phyloP scores from a whole-genome alignment of 495 filamentous ascomycete genomes.

The Saxophila tyrrhenica region DNA sequence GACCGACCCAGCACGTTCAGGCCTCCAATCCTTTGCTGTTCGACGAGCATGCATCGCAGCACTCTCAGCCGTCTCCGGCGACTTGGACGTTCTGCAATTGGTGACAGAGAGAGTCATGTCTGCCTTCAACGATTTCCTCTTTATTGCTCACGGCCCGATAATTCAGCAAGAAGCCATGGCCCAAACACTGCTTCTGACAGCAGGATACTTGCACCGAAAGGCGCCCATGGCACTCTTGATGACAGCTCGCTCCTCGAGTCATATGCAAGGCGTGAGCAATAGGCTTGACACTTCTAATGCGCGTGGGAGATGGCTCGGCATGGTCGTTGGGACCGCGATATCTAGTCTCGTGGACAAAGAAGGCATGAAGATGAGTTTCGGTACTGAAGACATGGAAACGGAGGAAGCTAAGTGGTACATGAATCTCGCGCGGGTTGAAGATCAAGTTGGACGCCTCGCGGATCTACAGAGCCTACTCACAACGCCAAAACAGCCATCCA shows the following conservation, averaged over 20 bases:
- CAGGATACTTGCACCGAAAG: slow-evolving; percentile 60
- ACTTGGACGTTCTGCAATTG: slow-evolving; percentile 32
- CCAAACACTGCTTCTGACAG: slow-evolving; percentile 65
- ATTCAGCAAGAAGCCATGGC: slow-evolving; percentile 84
- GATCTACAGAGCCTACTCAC: slow-evolving; percentile 26
- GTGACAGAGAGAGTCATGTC: slow-evolving; percentile 46
- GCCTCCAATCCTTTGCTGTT: slow-evolving; percentile 1
- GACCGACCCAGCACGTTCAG: neutral
- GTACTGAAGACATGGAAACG: slow-evolving; percentile 64
- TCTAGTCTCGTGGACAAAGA: slow-evolving; percentile 70
- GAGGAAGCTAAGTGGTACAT: slow-evolving; percentile 71
- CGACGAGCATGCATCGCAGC: slow-evolving; percentile 6
- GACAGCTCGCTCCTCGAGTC: slow-evolving; percentile 56
- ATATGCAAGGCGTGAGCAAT: slow-evolving; percentile 74
- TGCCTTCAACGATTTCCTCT: slow-evolving; percentile 75
- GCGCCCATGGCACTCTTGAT: slow-evolving; percentile 48
- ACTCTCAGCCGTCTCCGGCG: neutral
- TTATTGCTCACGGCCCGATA: slow-evolving; percentile 71
- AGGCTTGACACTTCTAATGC: slow-evolving; percentile 65
- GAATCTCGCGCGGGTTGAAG: slow-evolving; percentile 48
- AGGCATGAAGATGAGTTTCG: slow-evolving; percentile 65
- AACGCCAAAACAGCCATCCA: neutral
- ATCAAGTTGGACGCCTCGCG: slow-evolving; percentile 50
- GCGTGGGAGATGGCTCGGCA: slow-evolving; percentile 72
- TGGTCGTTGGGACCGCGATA: slow-evolving; percentile 74